A percentile compares a stretch with the other conserved stretches of the same genome.
phyloP scores from a whole-genome alignment of 305 asterid genomes.

The Euphrasia arctica region DNA sequence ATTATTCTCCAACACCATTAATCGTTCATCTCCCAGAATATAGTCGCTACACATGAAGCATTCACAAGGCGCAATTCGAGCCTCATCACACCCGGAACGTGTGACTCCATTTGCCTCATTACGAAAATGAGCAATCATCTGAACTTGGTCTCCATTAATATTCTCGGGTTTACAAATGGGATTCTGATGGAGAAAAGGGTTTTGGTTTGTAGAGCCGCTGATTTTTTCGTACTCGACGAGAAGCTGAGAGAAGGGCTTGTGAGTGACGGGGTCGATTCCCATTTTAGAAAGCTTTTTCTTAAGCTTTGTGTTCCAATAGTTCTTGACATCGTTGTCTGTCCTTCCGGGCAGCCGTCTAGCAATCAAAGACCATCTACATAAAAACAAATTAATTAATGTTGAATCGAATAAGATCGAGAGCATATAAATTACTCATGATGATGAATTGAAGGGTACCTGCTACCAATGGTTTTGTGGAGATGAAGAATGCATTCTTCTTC shows the following conservation, averaged over 20 bases:
- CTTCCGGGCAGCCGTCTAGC: constrained; percentile 82
- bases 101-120: constrained; percentile 31
- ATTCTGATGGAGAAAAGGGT: constrained; percentile 31
- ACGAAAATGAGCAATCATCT: constrained; percentile 28
- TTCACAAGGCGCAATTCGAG: constrained; percentile 25
- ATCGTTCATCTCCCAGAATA: background rate
- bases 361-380: constrained; percentile 80
- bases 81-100: constrained; percentile 21
- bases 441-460: constrained; percentile 55
- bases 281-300: constrained; percentile 80
- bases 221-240: constrained; percentile 67
- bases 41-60: constrained; percentile 27
- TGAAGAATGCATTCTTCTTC: constrained; percentile 91
- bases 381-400: too few species aligned
- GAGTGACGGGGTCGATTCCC: constrained; percentile 93
- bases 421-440: too few species aligned
- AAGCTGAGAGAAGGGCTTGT: constrained; percentile 92
- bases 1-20: background rate
- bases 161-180: background rate
- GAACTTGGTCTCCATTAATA: background rate
- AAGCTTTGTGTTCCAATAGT: constrained; percentile 96
- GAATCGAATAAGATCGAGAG: too few species aligned
- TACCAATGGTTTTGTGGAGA: constrained; percentile 80
- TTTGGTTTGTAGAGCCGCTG: constrained; percentile 41
- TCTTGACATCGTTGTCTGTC: constrained; percentile 96